phyloP scores from a whole-genome alignment of 2,329 filamentous ascomycete genomes.

The Nakataea oryzae region DNA sequence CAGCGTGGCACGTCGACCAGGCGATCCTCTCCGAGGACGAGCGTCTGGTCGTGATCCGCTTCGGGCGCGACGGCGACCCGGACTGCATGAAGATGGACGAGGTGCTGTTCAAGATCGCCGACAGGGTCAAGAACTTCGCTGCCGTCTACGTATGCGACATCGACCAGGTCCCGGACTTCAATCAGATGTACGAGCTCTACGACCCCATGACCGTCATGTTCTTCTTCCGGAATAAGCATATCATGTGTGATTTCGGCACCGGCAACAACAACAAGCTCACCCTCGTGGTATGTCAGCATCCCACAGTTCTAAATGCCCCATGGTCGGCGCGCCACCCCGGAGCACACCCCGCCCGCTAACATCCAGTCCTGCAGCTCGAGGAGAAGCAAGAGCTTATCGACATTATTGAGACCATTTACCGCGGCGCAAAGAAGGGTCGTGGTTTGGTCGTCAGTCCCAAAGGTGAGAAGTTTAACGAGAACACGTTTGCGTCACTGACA shows the following conservation, averaged over 20 bases:
- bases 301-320: neutral
- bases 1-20: constrained; percentile 97
- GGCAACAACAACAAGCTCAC: constrained; percentile 97
- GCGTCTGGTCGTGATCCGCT: constrained; percentile 84
- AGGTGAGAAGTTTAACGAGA: constrained; percentile 32
- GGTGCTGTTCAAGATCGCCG: constrained; percentile 87
- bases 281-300: neutral
- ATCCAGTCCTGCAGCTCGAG: constrained; percentile 52
- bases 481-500: neutral
- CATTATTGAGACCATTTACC: constrained; percentile 95
- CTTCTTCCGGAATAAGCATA: constrained; percentile 97
- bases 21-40: constrained; percentile 85
- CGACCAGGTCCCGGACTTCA: constrained; percentile 84
- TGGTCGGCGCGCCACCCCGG: neutral
- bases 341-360: neutral
- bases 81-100: constrained; percentile 75
- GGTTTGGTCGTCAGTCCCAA: constrained; percentile 96
- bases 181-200: constrained; percentile 67
- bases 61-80: constrained; percentile 76
- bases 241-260: constrained; percentile 96
- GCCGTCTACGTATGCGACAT: constrained; percentile 92
- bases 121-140: constrained; percentile 86
- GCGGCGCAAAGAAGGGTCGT: constrained; percentile 94
- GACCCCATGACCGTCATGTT: constrained; percentile 58
- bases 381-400: constrained; percentile 98